These are phyloP conservation scores for Camelina laxa DNA, from an alignment of 345 rosid species.

Conservation along the genomic window DNA sequence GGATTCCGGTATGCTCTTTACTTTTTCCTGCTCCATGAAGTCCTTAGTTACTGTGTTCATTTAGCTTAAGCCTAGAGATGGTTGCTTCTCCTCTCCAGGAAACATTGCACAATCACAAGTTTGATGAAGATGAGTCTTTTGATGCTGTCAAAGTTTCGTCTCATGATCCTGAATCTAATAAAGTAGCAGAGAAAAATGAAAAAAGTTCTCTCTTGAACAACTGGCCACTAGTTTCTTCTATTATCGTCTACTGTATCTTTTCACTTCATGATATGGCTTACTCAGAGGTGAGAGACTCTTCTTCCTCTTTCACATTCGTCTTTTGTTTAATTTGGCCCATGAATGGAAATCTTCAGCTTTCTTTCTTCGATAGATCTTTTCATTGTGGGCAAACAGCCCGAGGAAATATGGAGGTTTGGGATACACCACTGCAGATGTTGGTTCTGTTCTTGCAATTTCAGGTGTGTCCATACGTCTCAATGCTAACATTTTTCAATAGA, in stretches of 20 bases:
- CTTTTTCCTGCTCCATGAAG: neutral
- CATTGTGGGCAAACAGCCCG: conserved; percentile 90
- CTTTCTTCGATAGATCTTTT: conserved; percentile 59
- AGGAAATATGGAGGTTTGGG: conserved; percentile 72
- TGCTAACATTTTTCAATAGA: conserved; percentile 1
- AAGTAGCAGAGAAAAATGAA: conserved; percentile 33
- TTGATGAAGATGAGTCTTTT: conserved; percentile 42
- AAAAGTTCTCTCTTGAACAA: conserved; percentile 59
- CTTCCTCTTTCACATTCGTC: conserved; percentile 20
- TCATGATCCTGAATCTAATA: conserved; percentile 38
- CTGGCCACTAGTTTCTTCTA: conserved; percentile 93
- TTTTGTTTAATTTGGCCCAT: neutral
- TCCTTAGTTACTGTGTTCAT: conserved; percentile 4
- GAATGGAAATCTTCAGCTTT: neutral
- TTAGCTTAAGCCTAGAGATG: conserved; percentile 24
- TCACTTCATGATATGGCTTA: conserved; percentile 97
- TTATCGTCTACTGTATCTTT: conserved; percentile 80
- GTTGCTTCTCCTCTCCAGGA: conserved; percentile 51
- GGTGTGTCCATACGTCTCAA: conserved; percentile 49
- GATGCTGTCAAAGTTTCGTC: conserved; percentile 56
- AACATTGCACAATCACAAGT: conserved; percentile 68
- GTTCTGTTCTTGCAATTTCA: conserved; percentile 75
- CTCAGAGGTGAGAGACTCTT: conserved; percentile 60
- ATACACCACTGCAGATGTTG: conserved; percentile 67
- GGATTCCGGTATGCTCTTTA: conserved; percentile 74